Evolutionary conservation across 2,329 filamentous ascomycete genomes (phyloP).

Genomic region (Aureobasidium pullulans): DNA sequence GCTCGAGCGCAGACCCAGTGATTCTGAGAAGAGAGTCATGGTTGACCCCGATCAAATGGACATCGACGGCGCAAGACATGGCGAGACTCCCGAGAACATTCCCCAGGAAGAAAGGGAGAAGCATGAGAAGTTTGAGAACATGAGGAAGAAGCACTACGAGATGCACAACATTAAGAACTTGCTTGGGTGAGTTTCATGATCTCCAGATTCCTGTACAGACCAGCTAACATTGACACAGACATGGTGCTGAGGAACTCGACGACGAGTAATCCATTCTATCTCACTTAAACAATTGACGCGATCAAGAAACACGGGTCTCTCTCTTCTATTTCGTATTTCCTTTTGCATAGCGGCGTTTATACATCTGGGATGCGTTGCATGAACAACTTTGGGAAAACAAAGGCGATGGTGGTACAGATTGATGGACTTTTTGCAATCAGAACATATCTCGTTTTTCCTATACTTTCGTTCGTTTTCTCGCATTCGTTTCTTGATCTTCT

Average conservation of each 20-base stretch:
- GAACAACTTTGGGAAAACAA: not conserved
- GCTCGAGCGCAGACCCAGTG: slow-evolving; percentile 29
- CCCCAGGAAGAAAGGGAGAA: slow-evolving; percentile 73
- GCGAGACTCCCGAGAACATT: slow-evolving; percentile 49
- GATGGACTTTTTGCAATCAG: not conserved
- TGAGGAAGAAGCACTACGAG: slow-evolving; percentile 96
- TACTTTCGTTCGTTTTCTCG: not conserved
- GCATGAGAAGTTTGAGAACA: slow-evolving; percentile 82
- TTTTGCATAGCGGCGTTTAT: slow-evolving; percentile 14
- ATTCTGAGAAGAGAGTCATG: slow-evolving; percentile 69
- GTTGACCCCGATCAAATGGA: slow-evolving; percentile 44
- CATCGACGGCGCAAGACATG: slow-evolving; percentile 44
- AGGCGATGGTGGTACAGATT: slow-evolving; percentile 1
- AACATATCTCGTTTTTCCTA: not conserved
- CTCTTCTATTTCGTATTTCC: slow-evolving; percentile 5
- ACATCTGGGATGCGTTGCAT: slow-evolving; percentile 8
- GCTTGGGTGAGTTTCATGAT: slow-evolving; percentile 55
- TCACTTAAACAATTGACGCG: not conserved
- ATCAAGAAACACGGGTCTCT: slow-evolving; percentile 1
- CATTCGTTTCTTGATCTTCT: not conserved
- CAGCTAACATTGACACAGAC: slow-evolving; percentile 22
- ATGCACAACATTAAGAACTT: slow-evolving; percentile 91
- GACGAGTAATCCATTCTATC: slow-evolving; percentile 23
- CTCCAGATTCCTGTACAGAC: not conserved
- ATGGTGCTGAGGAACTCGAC: slow-evolving; percentile 34